These are phyloP conservation scores for Agarophyton chilense DNA, from an alignment of 23 red algal species.

Conservation along the genomic window DNA sequence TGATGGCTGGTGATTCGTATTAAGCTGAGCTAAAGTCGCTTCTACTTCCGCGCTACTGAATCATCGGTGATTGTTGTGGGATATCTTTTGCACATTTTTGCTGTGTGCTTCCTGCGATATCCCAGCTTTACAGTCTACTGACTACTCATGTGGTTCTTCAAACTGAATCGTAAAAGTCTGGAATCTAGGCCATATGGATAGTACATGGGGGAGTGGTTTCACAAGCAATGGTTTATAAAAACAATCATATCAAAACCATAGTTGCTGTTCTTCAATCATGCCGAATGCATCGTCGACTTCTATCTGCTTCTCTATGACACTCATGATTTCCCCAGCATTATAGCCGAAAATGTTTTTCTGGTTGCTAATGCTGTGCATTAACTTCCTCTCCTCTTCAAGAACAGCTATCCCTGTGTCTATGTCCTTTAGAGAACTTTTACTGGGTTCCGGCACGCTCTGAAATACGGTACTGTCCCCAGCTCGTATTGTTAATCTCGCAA, in stretches of 20 bases:
- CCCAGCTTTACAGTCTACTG: too few species aligned
- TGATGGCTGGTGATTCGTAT: too few species aligned
- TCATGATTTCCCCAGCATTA: neutral
- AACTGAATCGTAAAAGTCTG: too few species aligned
- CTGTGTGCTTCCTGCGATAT: too few species aligned
- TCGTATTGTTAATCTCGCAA: neutral
- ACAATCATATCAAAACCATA: neutral
- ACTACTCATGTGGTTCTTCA: neutral
- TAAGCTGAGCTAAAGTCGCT: too few species aligned
- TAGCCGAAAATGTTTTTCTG: neutral
- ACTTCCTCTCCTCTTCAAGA: constrained; percentile 14
- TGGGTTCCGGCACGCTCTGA: neutral
- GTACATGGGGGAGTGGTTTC: neutral
- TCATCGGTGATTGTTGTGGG: too few species aligned
- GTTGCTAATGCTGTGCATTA: neutral
- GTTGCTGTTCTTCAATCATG: constrained; percentile 8
- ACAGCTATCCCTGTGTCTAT: neutral
- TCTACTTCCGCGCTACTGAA: too few species aligned
- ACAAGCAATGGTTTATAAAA: neutral
- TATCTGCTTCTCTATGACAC: constrained; percentile 5
- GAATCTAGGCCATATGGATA: too few species aligned
- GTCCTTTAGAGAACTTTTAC: neutral
- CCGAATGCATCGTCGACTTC: constrained; percentile 23
- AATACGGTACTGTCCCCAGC: neutral
- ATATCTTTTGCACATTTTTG: too few species aligned